Percentiles rank a stretch among this genome's conserved stretches.
Conservation (phyloP, 2,329 filamentous ascomycete genomes). For the Neopestalotiopsis sp. region DNA sequence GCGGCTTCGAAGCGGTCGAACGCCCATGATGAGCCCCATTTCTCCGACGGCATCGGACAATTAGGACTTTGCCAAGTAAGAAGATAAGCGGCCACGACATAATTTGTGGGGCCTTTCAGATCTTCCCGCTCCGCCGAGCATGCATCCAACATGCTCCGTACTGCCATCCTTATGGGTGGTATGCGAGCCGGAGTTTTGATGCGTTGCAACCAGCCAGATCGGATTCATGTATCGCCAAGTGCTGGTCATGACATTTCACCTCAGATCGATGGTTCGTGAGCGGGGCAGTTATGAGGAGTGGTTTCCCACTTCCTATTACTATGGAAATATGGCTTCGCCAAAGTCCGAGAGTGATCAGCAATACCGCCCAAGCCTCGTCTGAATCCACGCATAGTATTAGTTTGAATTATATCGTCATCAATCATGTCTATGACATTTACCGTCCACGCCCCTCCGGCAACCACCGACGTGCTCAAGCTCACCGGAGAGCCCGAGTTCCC, state of each 20-base stretch:
- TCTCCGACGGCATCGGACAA: conserved; percentile 5
- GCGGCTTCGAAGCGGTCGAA: not conserved
- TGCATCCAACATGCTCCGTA: not conserved
- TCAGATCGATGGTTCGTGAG: too few relatives aligned
- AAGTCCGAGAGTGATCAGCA: not conserved
- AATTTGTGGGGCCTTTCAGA: not conserved
- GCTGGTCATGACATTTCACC: not conserved
- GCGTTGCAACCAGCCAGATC: not conserved
- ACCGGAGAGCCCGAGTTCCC: not conserved
- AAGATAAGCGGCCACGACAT: not conserved
- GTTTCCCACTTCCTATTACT: not conserved
- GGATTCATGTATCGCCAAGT: not conserved
- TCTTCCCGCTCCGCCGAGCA: not conserved
- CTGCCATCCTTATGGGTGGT: not conserved
- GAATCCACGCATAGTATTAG: not conserved
- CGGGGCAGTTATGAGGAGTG: not conserved
- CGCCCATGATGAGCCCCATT: not conserved
- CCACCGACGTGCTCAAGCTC: conserved; percentile 4
- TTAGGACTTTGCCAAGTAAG: not conserved
- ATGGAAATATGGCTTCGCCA: not conserved
- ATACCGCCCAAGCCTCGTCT: not conserved
- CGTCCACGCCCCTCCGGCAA: conserved; percentile 15
- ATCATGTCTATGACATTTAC: conserved; percentile 17
- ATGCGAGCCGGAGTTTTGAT: not conserved
- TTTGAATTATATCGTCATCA: not conserved